Percentiles rank a stretch among this genome's conserved stretches.
These are phyloP conservation scores for Coemansia sp. DNA, from an alignment of 192 early-diverging fungal species.

Conservation along the genomic window DNA sequence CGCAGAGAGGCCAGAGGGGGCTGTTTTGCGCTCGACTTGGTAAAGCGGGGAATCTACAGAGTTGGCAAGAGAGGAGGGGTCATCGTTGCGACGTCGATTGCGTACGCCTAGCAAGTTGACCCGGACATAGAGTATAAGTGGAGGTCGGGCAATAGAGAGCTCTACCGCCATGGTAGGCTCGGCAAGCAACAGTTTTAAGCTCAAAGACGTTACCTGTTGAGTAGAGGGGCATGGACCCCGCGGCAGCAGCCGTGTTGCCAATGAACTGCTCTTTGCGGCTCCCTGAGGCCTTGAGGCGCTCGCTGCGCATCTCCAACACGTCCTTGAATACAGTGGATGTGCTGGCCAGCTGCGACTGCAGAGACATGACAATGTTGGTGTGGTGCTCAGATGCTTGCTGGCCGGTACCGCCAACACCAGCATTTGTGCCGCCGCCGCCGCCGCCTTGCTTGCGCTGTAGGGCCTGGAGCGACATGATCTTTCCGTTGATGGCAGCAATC, in stretches of 20 bases:
- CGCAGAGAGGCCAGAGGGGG: background rate
- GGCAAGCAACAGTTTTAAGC: background rate
- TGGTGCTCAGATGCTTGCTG: constrained; percentile 91
- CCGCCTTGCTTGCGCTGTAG: constrained; percentile 55
- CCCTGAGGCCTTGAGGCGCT: constrained; percentile 95
- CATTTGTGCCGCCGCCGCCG: constrained; percentile 46
- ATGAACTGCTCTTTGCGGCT: constrained; percentile 90
- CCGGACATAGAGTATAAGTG: background rate
- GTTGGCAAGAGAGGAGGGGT: background rate
- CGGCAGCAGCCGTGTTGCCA: constrained; percentile 31
- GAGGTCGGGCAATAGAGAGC: background rate
- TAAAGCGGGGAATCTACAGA: constrained; percentile 62
- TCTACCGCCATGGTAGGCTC: background rate
- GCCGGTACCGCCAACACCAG: constrained; percentile 24
- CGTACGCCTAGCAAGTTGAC: constrained; percentile 42
- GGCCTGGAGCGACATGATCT: constrained; percentile 85
- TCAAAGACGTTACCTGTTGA: constrained; percentile 35
- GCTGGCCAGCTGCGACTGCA: constrained; percentile 90
- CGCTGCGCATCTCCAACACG: constrained; percentile 93
- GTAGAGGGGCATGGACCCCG: constrained; percentile 18
- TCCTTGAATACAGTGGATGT: constrained; percentile 93
- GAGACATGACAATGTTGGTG: constrained; percentile 85
- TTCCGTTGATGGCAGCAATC: constrained; percentile 91
- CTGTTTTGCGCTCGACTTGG: constrained; percentile 53
- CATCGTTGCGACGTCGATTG: constrained; percentile 39